Percentiles rank a stretch among this genome's conserved stretches.
Conservation (phyloP, 2,329 filamentous ascomycete genomes). For the Aspergillus sp. region DNA sequence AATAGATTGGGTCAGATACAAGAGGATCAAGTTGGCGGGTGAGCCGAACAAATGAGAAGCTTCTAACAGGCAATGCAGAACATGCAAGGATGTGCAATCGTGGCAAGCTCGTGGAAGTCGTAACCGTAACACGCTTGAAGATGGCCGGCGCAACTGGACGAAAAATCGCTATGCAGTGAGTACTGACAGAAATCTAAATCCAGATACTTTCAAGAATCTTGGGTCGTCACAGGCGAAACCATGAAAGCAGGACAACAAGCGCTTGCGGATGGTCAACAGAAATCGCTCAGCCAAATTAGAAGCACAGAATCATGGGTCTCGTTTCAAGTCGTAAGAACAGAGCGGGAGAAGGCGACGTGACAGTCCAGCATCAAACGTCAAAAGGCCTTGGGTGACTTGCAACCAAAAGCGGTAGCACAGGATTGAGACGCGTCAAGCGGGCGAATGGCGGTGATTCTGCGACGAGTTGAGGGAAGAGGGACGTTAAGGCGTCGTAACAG, state of each 20-base stretch:
- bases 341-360: conserved; percentile 28
- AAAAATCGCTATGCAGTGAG: conserved; percentile 23
- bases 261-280: conserved; percentile 24
- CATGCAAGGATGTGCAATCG: conserved; percentile 31
- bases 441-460: conserved; percentile 14
- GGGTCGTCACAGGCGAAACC: conserved; percentile 16
- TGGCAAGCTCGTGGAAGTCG: conserved; percentile 37
- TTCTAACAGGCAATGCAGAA: conserved; percentile 26
- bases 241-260: conserved; percentile 15
- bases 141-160: conserved; percentile 21
- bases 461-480: conserved; percentile 17
- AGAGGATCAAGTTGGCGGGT: background rate
- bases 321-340: conserved; percentile 46
- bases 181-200: conserved; percentile 27
- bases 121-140: conserved; percentile 33
- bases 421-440: conserved; percentile 5
- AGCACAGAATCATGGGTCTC: conserved; percentile 42
- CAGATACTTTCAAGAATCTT: conserved; percentile 20
- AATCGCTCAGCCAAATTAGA: conserved; percentile 32
- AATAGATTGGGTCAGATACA: conserved; percentile 5
- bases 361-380: conserved; percentile 24
- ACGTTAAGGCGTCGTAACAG: conserved; percentile 25
- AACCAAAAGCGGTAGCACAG: conserved; percentile 2
- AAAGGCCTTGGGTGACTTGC: conserved; percentile 4
- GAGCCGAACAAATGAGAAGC: conserved; percentile 18